Base-by-base conservation (phyloP, 495 filamentous ascomycete genomes). In the Penicillium arizonense region DNA sequence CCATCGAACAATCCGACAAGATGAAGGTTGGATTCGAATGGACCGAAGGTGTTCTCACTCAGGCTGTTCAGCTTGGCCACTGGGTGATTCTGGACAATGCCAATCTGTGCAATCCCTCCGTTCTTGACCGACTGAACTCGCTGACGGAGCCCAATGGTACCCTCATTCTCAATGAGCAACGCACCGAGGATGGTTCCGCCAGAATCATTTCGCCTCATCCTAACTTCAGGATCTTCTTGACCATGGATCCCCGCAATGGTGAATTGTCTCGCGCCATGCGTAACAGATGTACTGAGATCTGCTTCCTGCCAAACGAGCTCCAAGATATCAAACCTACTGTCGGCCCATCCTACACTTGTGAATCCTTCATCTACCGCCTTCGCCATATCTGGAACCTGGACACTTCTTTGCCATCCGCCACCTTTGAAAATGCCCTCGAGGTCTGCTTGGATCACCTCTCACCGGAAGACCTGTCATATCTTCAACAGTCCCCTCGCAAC, bases 11-110 rank as follows among this genome's bases (percentile, higher is more conserved):
- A 4, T 69, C 86, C 18, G 81, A 89, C 24, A 69, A 64, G 34
- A 74, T 77, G 53, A 79, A 75, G 51, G 90, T 91, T 50, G 87
- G 85, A 3, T 99, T 99, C 67, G 89, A 96, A 64, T 99, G 95
- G 95, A 82, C 94, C 3, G 95, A 97, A 64, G 93, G 95, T 39
- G 79, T 92, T 49, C 83, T 99, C 28, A 86, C 97, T 18, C 82
- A 89, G 54, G 93, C 95, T 43, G 75, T 97, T 8, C 82, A 93
- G 61, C 77, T 86, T 59, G 95, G 95, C 24, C 75, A 89, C 38
- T 99, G 95, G 95, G 76, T 99, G 42, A 84, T 97, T 23, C 83
- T 99, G 14, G 93, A 97, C 65, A 96, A 97, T 73, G 93, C 95
- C 44, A 99, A 99, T 61, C 77, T 97, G 13, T 99, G 95, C 67